These are phyloP conservation scores for Dioscorea alata DNA, from an alignment of 106 monocot species.

Conservation along the genomic window DNA sequence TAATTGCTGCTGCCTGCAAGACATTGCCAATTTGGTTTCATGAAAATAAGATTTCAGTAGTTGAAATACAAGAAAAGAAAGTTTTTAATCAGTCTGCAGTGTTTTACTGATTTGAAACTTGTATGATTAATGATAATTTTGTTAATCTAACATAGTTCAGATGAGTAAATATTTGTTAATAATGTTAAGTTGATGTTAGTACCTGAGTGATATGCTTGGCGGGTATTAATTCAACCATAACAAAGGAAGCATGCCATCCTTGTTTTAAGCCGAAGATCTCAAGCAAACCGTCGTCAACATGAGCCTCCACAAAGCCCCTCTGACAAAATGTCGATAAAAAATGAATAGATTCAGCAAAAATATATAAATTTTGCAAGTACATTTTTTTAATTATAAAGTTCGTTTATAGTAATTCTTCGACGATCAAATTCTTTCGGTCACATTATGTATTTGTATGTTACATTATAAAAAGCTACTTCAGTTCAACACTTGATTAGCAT, in stretches of 20 bases:
- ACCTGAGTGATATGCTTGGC: constrained; percentile 81
- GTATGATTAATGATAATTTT: too few relatives aligned
- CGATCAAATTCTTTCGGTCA: too few relatives aligned
- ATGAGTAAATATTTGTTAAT: background rate
- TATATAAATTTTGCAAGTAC: too few relatives aligned
- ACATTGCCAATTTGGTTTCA: background rate
- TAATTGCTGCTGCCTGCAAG: background rate
- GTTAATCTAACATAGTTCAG: background rate
- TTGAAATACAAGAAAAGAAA: background rate
- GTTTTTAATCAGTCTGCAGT: too few relatives aligned
- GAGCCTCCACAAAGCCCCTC: constrained; percentile 77
- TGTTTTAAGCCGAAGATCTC: constrained; percentile 82
- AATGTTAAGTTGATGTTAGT: background rate
- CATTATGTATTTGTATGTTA: too few relatives aligned
- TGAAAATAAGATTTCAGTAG: background rate
- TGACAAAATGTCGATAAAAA: constrained; percentile 7
- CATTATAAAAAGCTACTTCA: too few relatives aligned
- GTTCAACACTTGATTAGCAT: too few relatives aligned
- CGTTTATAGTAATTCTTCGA: too few relatives aligned
- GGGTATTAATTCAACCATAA: constrained; percentile 64
- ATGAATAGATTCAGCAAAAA: too few relatives aligned
- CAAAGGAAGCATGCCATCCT: constrained; percentile 83
- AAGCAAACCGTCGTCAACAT: constrained; percentile 65
- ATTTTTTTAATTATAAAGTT: too few relatives aligned
- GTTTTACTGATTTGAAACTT: too few relatives aligned